Base-by-base conservation (phyloP, 768 basidiomycete species). In the Albatrellus ellisii region DNA sequence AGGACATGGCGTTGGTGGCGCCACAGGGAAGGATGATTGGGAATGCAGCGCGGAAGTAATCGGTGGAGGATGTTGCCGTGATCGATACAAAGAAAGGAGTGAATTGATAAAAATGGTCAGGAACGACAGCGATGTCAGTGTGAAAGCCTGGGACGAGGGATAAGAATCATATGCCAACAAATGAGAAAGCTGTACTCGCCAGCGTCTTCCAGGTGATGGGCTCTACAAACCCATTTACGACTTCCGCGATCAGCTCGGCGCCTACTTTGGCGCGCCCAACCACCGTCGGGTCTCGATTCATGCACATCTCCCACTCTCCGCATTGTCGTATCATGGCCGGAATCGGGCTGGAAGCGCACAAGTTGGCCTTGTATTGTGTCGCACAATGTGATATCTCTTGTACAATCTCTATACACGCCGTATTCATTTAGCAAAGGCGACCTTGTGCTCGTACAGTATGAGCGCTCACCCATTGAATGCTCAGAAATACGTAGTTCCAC, bases 151-250 rank as follows among this genome's bases (percentile, higher is more conserved):
- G 26, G 15, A 5, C 24, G 15, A 15, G 46, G 48, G 15, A 43
- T 59, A 36, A 53, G 29, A 20, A 39, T 46, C 15, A 45, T 38
- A 41, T 46, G 39, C 43, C 39, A 29, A 41, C 38, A 33, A 36
- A 33, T 31, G 44, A 22, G n/a, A 9, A 43, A 34, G 32, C 12
- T 31, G 33, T 40, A 54, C 84, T 61, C 48, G 88, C 94, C 60
- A 97, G 64, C 10, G 91, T 91, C 65, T 92, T 95, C 89, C 91
- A 97, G 58, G 84, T 90, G 62, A 99, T 92, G 37, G 85, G 84
- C 56, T 99, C 94, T 11, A 98, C 86, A 56, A 99, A 99, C 1
- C 88, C 79, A 57, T 97, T 95, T 47, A 97, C 79, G 33, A 97
- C 84, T 56, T 95, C 92, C 40, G 89, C 94, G 60, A 98, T 80